A percentile compares a stretch with the other conserved stretches of the same genome.
phyloP scores from a whole-genome alignment of 192 early-diverging fungal genomes.

The Spizellomyces punctatus region DNA sequence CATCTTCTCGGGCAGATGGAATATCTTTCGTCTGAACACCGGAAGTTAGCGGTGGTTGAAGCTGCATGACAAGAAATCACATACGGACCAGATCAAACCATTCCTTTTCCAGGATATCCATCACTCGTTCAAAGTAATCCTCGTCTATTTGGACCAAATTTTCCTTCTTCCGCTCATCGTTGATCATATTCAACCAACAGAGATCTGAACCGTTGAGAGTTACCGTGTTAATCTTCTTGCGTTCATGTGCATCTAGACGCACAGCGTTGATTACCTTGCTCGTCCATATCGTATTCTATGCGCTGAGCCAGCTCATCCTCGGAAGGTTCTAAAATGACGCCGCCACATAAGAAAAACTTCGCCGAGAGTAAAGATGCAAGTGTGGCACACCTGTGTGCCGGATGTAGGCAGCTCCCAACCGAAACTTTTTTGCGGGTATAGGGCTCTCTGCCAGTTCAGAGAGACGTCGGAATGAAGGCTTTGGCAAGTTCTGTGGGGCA shows the following conservation, averaged over 20 bases:
- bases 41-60: conserved; percentile 11
- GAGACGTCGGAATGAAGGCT: conserved; percentile 4
- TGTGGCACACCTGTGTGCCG: conserved; percentile 11
- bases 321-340: conserved; percentile 35
- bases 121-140: conserved; percentile 78
- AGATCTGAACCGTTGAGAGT: conserved; percentile 53
- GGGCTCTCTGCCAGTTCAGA: too few relatives aligned
- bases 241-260: not conserved
- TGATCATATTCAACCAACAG: conserved; percentile 72
- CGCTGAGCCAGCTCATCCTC: conserved; percentile 49
- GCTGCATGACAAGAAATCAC: not conserved
- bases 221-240: not conserved
- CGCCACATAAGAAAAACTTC: too few relatives aligned
- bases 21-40: conserved; percentile 68
- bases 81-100: conserved; percentile 86
- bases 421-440: conserved; percentile 13
- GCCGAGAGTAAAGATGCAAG: too few relatives aligned
- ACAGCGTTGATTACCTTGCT: conserved; percentile 58
- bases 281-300: conserved; percentile 98
- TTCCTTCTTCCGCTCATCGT: conserved; percentile 62
- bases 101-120: conserved; percentile 93
- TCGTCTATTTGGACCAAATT: conserved; percentile 53
- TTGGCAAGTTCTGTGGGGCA: conserved; percentile 20
- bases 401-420: conserved; percentile 15
- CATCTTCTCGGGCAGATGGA: conserved; percentile 63